A percentile compares a stretch with the other conserved stretches of the same genome.
Conservation (phyloP, 345 rosid species). For the Hypericum perforatum region DNA sequence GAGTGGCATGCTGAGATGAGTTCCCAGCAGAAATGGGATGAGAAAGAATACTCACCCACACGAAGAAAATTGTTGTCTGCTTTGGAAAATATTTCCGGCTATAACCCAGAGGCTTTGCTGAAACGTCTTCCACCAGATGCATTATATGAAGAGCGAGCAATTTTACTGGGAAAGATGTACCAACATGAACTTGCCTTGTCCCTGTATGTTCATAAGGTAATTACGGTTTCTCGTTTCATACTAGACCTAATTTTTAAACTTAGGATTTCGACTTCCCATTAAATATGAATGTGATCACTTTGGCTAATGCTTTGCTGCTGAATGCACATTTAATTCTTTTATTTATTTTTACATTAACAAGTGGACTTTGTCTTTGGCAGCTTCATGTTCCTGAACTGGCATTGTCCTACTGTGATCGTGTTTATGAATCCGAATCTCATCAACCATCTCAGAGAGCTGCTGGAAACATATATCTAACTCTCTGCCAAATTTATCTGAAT, state of each 20-base stretch:
- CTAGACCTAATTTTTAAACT: no score
- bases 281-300: no score
- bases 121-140: conserved; percentile 86
- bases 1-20: conserved; percentile 64
- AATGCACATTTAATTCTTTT: neutral
- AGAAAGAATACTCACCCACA: conserved; percentile 66
- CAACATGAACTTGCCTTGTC: conserved; percentile 96
- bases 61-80: conserved; percentile 90
- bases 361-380: conserved; percentile 24
- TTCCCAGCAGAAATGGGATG: conserved; percentile 81
- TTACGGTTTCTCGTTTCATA: neutral
- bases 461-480: conserved; percentile 82
- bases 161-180: conserved; percentile 88
- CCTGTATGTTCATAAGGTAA: conserved; percentile 90
- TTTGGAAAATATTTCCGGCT: conserved; percentile 81
- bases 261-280: no score
- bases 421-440: conserved; percentile 45
- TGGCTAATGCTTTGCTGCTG: no score
- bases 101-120: conserved; percentile 71
- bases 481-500: conserved; percentile 85
- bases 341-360: neutral
- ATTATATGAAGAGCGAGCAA: conserved; percentile 90
- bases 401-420: conserved; percentile 82
- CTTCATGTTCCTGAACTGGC: conserved; percentile 93
- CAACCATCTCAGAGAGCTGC: conserved; percentile 58